Evolutionary conservation across 768 basidiomycete species (phyloP), one percentile per base, ranked within the genome.

Genomic region (Pleurotus ostreatus): DNA sequence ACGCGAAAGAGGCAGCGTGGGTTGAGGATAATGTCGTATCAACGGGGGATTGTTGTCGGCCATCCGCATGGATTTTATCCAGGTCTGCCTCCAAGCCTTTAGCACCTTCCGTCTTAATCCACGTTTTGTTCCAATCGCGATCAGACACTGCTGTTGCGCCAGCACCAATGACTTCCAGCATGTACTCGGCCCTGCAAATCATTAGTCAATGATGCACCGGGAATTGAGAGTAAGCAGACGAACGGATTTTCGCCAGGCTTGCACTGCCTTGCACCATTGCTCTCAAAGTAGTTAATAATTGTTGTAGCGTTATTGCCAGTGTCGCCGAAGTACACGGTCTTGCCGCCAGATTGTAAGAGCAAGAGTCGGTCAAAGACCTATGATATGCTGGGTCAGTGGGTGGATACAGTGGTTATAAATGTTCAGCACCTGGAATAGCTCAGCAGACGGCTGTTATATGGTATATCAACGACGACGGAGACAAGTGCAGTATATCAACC

Each of bases 81-180:
- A 86, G 73, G 45, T 81, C 74, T 0, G 62, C 56, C 46, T 73
- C 65, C 3, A 76, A 45, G 0, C 58, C 61, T n/a, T 46, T 57
- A 1, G 73, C 63, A 61, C 88, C 82, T 0, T 73, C 69, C 0
- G 84, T 81, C 4, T 76, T 65, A n/a, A 66, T 62, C 87, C 88
- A 92, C 16, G 78, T 66, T 5, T 66, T 59, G 46, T 72, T 65
- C 88, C 89, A 92, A 57, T 90, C 77, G 20, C 68, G 68, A 13
- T 61, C 60, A 54, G 76, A 82, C 11, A 76, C 73, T 1, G 84
- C 80, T 1, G 85, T 84, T 1, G 83, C 82, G 2, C 88, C 88
- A 25, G 89, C 87, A 15, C 88, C 89, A 56, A 89, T 89, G 43
- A 83, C 86, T 23, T 86, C 83, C n/a, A 90, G 77, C 75, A 84